Evolutionary conservation across 2,329 filamentous ascomycete species (phyloP), one percentile per base, ranked within the genome.

Genomic region (Epichloe hybrida): DNA sequence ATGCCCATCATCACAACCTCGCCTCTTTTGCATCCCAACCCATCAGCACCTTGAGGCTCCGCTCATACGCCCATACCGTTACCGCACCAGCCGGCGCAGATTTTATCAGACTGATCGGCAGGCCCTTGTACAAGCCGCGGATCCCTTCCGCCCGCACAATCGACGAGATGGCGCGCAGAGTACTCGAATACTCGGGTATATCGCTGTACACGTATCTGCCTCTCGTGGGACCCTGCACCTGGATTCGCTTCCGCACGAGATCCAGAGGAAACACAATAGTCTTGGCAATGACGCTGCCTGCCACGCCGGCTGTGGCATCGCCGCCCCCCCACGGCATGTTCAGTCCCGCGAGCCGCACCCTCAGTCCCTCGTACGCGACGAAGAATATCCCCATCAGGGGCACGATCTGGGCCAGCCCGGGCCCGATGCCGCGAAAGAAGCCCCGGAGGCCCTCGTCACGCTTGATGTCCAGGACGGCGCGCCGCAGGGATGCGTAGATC

Each of bases 361-460:
- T 75, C 48, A 95, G 70, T 9, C 76, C 74, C 67, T 98, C 93
- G 69, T 97, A 98, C 40, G 81, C 78, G 36, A 86, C 79, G 68
- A 98, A 98, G 72, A 98, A 97, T 2, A 95, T 74, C 13, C 93
- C 93, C 93, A 98, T 98, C 65, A 91, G 95, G 2, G 93, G 93
- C 9, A 95, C 80, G 46, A 97, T 93, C 70, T 96, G 90, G 27
- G 76, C 84, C 21, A 97, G 72, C 0, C 84, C 88, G 2, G 91
- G 90, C 1, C 78, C 78, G 36, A 95, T 72, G 3, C 93, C 93
- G 46, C 88, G 86, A 67, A 95, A 98, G 70, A 95, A 97, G 0
- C 93, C 93, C 4, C 66, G 66, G 0, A 70, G 59, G 0, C 93
- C 93, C 69, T 98, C 93, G 54, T 86, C 76, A 4, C 73, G 73